Conservation (phyloP, 2,329 filamentous ascomycete species). For the Rutstroemia sp. region DNA sequence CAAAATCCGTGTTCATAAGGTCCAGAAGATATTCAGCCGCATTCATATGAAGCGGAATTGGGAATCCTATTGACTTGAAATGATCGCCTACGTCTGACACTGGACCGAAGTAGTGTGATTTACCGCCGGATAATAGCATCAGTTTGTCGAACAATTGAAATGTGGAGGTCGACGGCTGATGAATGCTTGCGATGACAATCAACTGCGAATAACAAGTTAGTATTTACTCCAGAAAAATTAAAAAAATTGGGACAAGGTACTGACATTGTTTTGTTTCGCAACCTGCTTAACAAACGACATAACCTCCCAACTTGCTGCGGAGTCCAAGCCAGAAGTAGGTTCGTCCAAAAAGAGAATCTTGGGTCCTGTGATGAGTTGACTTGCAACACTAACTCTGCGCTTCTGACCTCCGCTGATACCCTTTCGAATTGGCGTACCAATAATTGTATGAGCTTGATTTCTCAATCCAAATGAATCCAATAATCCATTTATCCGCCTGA, state of each 20-base stretch:
- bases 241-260: constrained; percentile 29
- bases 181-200: constrained; percentile 74
- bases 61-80: constrained; percentile 52
- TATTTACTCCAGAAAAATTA: background rate
- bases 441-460: constrained; percentile 60
- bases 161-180: constrained; percentile 74
- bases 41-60: constrained; percentile 64
- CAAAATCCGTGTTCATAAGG: constrained; percentile 71
- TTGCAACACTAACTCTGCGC: constrained; percentile 69
- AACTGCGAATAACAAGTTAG: constrained; percentile 48
- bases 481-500: constrained; percentile 56
- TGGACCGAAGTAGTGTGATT: constrained; percentile 65
- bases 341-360: constrained; percentile 68
- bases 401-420: constrained; percentile 84
- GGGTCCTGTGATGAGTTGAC: constrained; percentile 69
- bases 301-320: constrained; percentile 51
- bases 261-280: constrained; percentile 42
- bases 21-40: constrained; percentile 77
- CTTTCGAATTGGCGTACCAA: constrained; percentile 77
- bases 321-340: constrained; percentile 79
- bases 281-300: constrained; percentile 54
- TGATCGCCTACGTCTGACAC: constrained; percentile 51
- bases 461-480: constrained; percentile 67
- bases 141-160: constrained; percentile 78
- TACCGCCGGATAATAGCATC: constrained; percentile 63